A percentile compares a stretch with the other conserved stretches of the same genome.
phyloP scores from a whole-genome alignment of 306 rosid species.

The Vigna nakashimae region DNA sequence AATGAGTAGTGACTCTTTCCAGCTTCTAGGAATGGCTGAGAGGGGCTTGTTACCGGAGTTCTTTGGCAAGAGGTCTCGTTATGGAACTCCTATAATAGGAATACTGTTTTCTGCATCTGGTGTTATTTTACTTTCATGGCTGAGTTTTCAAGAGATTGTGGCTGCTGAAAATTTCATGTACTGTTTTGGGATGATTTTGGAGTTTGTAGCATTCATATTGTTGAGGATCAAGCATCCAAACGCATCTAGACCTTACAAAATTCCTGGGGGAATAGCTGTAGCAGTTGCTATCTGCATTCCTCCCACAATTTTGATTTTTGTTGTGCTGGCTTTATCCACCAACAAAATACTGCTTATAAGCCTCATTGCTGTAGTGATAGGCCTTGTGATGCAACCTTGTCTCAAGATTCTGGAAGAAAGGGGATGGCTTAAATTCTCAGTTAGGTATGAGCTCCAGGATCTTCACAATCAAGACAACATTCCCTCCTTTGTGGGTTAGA shows the following conservation, averaged over 20 bases:
- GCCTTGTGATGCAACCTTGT: constrained; percentile 69
- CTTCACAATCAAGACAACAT: constrained; percentile 45
- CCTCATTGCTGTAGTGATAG: constrained; percentile 61
- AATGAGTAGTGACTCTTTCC: constrained; percentile 89
- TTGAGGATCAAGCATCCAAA: constrained; percentile 68
- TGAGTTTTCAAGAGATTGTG: constrained; percentile 78
- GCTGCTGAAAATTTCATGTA: constrained; percentile 86
- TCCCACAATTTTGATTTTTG: constrained; percentile 68
- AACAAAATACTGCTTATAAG: constrained; percentile 61
- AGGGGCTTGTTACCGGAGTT: constrained; percentile 79
- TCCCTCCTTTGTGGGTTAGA: constrained; percentile 38
- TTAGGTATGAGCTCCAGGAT: constrained; percentile 58
- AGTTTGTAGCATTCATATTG: constrained; percentile 72
- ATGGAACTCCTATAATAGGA: constrained; percentile 79
- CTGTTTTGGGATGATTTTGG: constrained; percentile 87
- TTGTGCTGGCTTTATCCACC: constrained; percentile 67
- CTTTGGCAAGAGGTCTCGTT: constrained; percentile 62
- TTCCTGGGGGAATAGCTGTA: constrained; percentile 69
- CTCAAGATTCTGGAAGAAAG: constrained; percentile 58
- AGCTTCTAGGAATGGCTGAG: constrained; percentile 93
- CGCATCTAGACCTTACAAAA: constrained; percentile 71
- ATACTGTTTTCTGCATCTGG: constrained; percentile 85
- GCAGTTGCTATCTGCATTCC: constrained; percentile 69
- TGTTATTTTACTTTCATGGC: constrained; percentile 71
- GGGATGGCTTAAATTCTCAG: constrained; percentile 72